These are phyloP conservation scores for Rehmannia glutinosa DNA, from an alignment of 257 asterid species.

Conservation along the genomic window DNA sequence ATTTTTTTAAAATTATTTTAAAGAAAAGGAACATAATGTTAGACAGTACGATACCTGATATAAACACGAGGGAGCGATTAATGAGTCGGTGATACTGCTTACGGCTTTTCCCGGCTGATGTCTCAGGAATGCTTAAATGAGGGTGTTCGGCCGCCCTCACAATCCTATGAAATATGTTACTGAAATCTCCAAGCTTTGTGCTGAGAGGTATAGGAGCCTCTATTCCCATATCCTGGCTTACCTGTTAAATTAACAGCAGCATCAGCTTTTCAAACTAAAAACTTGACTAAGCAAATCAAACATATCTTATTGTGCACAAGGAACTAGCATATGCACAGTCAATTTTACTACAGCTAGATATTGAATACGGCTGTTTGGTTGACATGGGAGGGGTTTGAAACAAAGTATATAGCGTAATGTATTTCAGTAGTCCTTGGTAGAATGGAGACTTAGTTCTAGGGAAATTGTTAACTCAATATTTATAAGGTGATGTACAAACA, in stretches of 20 bases:
- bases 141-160: conserved; percentile 93
- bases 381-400: neutral
- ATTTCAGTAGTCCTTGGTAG: neutral
- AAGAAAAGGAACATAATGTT: neutral
- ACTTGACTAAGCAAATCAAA: neutral
- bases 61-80: conserved; percentile 71
- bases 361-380: neutral
- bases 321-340: neutral
- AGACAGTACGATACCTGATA: conserved; percentile 59
- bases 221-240: conserved; percentile 94
- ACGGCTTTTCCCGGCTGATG: conserved; percentile 86
- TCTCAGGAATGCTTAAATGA: conserved; percentile 95
- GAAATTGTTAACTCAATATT: neutral
- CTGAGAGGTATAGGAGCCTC: conserved; percentile 98
- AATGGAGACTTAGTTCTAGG: neutral
- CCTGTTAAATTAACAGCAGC: conserved; percentile 40
- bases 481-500: neutral
- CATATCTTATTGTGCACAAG: neutral
- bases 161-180: conserved; percentile 71
- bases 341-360: neutral
- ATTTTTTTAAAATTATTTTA: no score
- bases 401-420: neutral
- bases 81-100: conserved; percentile 74
- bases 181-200: conserved; percentile 85
- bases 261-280: conserved; percentile 10